These are phyloP conservation scores for Cymodocea nodosa DNA, from an alignment of 116 monocot species.

Conservation along the genomic window DNA sequence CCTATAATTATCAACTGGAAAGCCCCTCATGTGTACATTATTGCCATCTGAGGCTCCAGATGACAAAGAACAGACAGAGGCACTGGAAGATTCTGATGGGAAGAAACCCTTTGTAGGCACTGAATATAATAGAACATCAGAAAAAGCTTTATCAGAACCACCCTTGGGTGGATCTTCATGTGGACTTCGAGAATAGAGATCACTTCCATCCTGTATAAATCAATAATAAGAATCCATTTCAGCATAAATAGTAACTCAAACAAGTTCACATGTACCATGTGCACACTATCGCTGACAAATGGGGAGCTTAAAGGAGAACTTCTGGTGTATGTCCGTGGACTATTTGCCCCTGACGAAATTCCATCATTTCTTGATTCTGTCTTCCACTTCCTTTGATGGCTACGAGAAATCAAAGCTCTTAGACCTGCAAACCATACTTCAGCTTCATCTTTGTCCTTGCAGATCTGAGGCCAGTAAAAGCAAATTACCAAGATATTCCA, in stretches of 20 bases:
- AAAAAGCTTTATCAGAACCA: conserved; percentile 72
- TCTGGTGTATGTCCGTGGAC: conserved; percentile 79
- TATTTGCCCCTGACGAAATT: conserved; percentile 62
- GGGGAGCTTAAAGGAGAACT: conserved; percentile 95
- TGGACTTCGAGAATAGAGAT: conserved; percentile 53
- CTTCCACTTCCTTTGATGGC: conserved; percentile 67
- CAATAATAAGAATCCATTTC: conserved; percentile 1
- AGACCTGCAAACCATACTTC: conserved; percentile 99
- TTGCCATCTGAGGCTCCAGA: conserved; percentile 55
- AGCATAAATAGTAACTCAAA: not conserved
- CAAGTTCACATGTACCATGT: not conserved
- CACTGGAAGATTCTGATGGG: conserved; percentile 51
- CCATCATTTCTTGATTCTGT: conserved; percentile 84
- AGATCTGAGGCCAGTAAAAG: conserved; percentile 37
- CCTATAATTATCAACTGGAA: conserved; percentile 55
- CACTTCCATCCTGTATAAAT: conserved; percentile 53
- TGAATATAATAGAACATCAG: conserved; percentile 52
- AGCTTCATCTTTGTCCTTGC: conserved; percentile 99
- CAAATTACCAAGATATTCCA: conserved; percentile 1
- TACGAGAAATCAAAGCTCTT: conserved; percentile 83
- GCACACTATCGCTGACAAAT: conserved; percentile 51
- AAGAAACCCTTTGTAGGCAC: conserved; percentile 61
- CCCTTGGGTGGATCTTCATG: conserved; percentile 83
- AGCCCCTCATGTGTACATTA: conserved; percentile 48
- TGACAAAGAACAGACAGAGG: conserved; percentile 69